These are phyloP conservation scores for Xenosphaeropsis pyriputrescens DNA, from an alignment of 2,329 filamentous ascomycete species.

Conservation along the genomic window DNA sequence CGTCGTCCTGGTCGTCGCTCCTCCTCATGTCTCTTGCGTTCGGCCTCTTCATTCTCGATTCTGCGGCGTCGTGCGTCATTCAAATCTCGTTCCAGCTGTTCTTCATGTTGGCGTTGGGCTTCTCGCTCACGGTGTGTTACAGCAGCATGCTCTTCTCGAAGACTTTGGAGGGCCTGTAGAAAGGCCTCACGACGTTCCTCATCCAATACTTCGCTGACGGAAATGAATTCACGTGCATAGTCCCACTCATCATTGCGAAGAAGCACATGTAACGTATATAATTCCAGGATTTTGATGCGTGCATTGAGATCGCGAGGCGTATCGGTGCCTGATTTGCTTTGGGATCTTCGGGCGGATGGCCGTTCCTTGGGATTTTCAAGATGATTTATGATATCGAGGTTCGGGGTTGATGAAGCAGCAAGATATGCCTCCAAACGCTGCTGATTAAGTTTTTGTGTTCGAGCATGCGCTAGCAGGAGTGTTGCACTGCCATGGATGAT, in stretches of 20 bases:
- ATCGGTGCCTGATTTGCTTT: slow-evolving; percentile 44
- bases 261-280: slow-evolving; percentile 92
- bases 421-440: slow-evolving; percentile 79
- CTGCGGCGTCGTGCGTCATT: slow-evolving; percentile 40
- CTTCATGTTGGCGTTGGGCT: slow-evolving; percentile 39
- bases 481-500: slow-evolving; percentile 51
- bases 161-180: slow-evolving; percentile 65
- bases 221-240: slow-evolving; percentile 84
- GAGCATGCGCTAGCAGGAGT: slow-evolving; percentile 78
- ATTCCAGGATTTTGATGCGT: slow-evolving; percentile 80
- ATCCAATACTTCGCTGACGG: slow-evolving; percentile 72
- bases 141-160: slow-evolving; percentile 74
- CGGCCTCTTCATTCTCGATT: slow-evolving; percentile 41
- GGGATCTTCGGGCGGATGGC: slow-evolving; percentile 45
- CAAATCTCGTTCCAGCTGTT: slow-evolving; percentile 37
- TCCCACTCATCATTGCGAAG: slow-evolving; percentile 92
- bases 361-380: slow-evolving; percentile 30
- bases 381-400: slow-evolving; percentile 55
- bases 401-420: slow-evolving; percentile 58
- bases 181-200: slow-evolving; percentile 87
- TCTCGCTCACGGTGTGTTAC: slow-evolving; percentile 47
- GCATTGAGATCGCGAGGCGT: slow-evolving; percentile 75
- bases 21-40: slow-evolving; percentile 9
- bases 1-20: slow-evolving; percentile 37
- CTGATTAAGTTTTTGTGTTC: slow-evolving; percentile 72